Base-by-base conservation (phyloP, 345 rosid species). In the Geranium rotundifolium region DNA sequence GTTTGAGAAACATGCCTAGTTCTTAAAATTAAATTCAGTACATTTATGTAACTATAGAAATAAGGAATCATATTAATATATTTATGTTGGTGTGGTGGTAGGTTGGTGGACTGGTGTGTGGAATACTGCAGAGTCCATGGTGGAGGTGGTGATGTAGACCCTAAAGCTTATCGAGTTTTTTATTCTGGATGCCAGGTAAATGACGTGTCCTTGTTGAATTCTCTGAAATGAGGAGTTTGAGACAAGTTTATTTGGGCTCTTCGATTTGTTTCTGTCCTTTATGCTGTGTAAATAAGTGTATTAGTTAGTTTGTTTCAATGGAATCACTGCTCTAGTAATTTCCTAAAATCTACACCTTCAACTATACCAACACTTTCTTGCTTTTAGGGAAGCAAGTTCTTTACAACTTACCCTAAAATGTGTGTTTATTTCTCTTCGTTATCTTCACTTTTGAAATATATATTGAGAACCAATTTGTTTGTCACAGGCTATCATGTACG, bases 141-240 rank as follows among this genome's bases (percentile, higher is more conserved):
- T 2, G 7, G 3, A 63, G 70, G 66, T 66, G 82, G 75, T 70
- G 81, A 80, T 62, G 23, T 78, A 58, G 80, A 83, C 61, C 85
- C 89, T 65, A 76, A 73, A 69, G 79, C 69, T 37, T 90, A 85
- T 72, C 65, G 69, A 68, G 65, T 80, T 58, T 89, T 85, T 76
- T 85, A 85, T 79, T 78, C 91, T 54, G 93, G 87, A 72, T 92
- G 98, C 77, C 96, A 89, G 91, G 96, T 89, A 67, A 61, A 9
- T 59, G 20, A 17, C 63, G 29, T 30, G 23, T 70, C 5, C 55
- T 1, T 16, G 4, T n/a, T 17, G 37, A 59, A 31, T 2, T 31
- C 37, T 31, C 37, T 31, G 37, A 31, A 31, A 31, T 31, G 37
- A 2, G 37, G 3, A 31, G 37, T 31, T n/a, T n/a, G n/a, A n/a